These are phyloP conservation scores for Epithele typhae DNA, from an alignment of 768 basidiomycete species.

Conservation along the genomic window DNA sequence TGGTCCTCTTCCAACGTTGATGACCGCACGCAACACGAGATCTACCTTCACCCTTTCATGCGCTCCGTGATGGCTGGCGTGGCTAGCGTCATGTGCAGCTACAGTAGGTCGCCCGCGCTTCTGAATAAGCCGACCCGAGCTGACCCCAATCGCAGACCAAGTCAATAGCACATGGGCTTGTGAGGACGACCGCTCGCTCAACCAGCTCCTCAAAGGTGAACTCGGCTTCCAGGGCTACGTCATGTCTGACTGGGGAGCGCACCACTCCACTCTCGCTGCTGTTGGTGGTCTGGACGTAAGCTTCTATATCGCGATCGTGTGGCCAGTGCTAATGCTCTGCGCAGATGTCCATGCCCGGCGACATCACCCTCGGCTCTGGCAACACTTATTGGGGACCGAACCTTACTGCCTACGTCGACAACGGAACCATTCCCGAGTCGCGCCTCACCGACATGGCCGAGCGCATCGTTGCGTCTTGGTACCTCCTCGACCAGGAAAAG, in stretches of 20 bases:
- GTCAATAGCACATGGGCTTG: slow-evolving; percentile 73
- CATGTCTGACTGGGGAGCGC: slow-evolving; percentile 73
- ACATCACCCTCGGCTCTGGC: slow-evolving; percentile 44
- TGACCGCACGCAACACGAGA: slow-evolving; percentile 75
- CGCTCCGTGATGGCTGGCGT: slow-evolving; percentile 72
- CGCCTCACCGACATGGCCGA: slow-evolving; percentile 81
- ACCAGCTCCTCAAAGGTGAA: slow-evolving; percentile 72
- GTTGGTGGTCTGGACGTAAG: slow-evolving; percentile 62
- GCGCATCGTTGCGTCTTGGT: slow-evolving; percentile 73
- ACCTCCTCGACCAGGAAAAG: slow-evolving; percentile 59
- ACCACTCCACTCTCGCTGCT: slow-evolving; percentile 56
- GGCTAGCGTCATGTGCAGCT: slow-evolving; percentile 71
- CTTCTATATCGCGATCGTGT: background rate
- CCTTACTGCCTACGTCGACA: slow-evolving; percentile 62
- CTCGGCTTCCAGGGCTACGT: slow-evolving; percentile 76
- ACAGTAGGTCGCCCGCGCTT: slow-evolving; percentile 43
- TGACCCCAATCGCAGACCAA: slow-evolving; percentile 38
- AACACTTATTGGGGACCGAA: slow-evolving; percentile 64
- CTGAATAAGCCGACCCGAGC: background rate
- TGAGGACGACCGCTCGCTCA: slow-evolving; percentile 66
- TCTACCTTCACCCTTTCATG: slow-evolving; percentile 69
- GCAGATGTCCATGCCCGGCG: slow-evolving; percentile 73
- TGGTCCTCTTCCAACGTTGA: slow-evolving; percentile 63
- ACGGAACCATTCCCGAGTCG: slow-evolving; percentile 62
- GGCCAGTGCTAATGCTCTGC: background rate